Percentiles rank a stretch among this genome's conserved stretches.
These are phyloP conservation scores for Fraxinus greggii DNA, from an alignment of 305 asterid genomes.

Conservation along the genomic window DNA sequence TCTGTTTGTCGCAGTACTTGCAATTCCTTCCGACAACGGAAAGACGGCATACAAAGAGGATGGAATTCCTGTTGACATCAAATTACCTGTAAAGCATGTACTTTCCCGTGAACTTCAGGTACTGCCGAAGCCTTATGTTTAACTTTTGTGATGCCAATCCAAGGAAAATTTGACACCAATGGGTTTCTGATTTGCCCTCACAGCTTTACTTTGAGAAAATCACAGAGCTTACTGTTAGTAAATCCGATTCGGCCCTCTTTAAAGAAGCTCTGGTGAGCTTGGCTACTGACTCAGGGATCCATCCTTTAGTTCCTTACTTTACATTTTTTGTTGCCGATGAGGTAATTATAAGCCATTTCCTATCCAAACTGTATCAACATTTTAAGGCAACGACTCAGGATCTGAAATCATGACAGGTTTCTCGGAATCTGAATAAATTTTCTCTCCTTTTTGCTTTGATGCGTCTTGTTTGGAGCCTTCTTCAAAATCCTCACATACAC, in stretches of 20 bases:
- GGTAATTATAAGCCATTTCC: conserved; percentile 39
- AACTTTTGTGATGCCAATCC: conserved; percentile 24
- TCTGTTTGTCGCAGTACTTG: conserved; percentile 48
- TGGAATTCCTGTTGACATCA: conserved; percentile 73
- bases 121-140: conserved; percentile 21
- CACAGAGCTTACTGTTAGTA: conserved; percentile 72
- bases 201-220: conserved; percentile 97
- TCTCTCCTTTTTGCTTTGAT: conserved; percentile 82
- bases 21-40: conserved; percentile 60
- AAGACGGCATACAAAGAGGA: conserved; percentile 77
- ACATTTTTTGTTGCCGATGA: conserved; percentile 91
- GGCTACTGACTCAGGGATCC: conserved; percentile 98
- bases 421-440: conserved; percentile 69
- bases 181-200: conserved; percentile 32
- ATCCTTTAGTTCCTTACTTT: conserved; percentile 95
- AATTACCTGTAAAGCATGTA: conserved; percentile 89
- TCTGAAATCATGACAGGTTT: conserved; percentile 59
- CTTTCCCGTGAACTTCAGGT: conserved; percentile 99
- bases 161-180: conserved; percentile 15
- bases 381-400: conserved; percentile 10
- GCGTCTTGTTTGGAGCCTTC: conserved; percentile 97
- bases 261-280: conserved; percentile 83
- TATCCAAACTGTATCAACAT: conserved; percentile 12
- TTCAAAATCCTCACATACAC: conserved; percentile 86
- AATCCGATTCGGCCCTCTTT: conserved; percentile 71